Evolutionary conservation across 192 early-diverging fungal genomes (phyloP).

Genomic region (Backusella australiensis): DNA sequence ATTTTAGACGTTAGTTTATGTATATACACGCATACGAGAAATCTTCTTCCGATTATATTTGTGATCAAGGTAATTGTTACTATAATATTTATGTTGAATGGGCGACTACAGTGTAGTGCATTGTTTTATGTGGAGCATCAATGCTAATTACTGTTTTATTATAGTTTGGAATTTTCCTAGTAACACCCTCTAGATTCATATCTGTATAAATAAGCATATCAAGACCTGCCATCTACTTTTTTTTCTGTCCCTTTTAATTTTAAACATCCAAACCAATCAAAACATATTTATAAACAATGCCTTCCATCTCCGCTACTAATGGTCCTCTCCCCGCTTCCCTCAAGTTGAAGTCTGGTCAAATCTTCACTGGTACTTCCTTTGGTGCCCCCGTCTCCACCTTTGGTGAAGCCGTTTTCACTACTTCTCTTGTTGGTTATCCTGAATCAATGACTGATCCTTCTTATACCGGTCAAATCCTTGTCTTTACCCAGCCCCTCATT

Average conservation of each 20-base stretch:
- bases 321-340: constrained; percentile 56
- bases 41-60: constrained; percentile 87
- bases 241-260: not conserved
- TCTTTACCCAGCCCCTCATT: constrained; percentile 94
- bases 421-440: constrained; percentile 92
- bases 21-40: constrained; percentile 84
- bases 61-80: constrained; percentile 68
- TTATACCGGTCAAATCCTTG: constrained; percentile 94
- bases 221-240: constrained; percentile 2
- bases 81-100: not conserved
- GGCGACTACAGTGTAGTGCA: not conserved
- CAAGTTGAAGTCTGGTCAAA: constrained; percentile 77
- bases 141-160: not conserved
- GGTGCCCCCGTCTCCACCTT: constrained; percentile 69
- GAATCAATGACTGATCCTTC: constrained; percentile 98
- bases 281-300: not conserved
- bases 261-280: not conserved
- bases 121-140: not conserved
- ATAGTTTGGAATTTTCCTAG: constrained; percentile 30
- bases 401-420: constrained; percentile 96
- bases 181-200: not conserved
- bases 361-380: constrained; percentile 84
- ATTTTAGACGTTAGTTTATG: constrained; percentile 41
- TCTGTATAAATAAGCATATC: constrained; percentile 6
- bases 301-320: constrained; percentile 17